Conservation (phyloP, 1,284 basidiomycete genomes). For the Afroboletus lepidellus region DNA sequence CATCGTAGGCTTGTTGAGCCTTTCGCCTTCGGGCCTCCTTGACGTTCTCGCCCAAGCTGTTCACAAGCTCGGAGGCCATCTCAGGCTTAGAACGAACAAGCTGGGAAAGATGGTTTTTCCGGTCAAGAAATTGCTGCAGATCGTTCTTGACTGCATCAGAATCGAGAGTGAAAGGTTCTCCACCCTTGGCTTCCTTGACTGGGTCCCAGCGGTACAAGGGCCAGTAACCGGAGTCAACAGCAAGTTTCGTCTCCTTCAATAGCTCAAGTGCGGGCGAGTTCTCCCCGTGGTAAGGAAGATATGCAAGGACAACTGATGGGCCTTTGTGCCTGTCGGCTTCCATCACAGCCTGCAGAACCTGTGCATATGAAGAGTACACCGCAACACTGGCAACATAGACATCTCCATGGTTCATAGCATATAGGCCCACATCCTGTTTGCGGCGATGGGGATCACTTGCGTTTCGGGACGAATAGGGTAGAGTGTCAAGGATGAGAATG, state of each 20-base stretch:
- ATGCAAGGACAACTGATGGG: constrained; percentile 91
- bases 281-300: constrained; percentile 86
- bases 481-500: constrained; percentile 92
- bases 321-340: constrained; percentile 92
- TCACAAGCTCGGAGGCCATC: constrained; percentile 82
- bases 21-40: constrained; percentile 82
- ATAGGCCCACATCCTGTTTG: constrained; percentile 93
- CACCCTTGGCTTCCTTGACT: constrained; percentile 66
- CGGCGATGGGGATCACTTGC: constrained; percentile 68
- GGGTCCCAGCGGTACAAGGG: constrained; percentile 99
- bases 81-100: constrained; percentile 81
- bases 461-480: constrained; percentile 81
- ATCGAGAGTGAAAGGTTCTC: constrained; percentile 91
- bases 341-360: constrained; percentile 88
- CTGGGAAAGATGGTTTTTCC: constrained; percentile 94
- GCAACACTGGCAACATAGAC: constrained; percentile 96
- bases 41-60: constrained; percentile 81
- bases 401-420: constrained; percentile 98
- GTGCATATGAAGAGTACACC: constrained; percentile 93
- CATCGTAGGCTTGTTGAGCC: constrained; percentile 85
- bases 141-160: constrained; percentile 94
- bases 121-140: constrained; percentile 92
- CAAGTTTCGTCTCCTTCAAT: constrained; percentile 95
- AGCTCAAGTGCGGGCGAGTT: constrained; percentile 82
- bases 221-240: constrained; percentile 97